These are phyloP conservation scores for Acaromyces ingoldii DNA, from an alignment of 1,284 basidiomycete genomes.

Conservation along the genomic window DNA sequence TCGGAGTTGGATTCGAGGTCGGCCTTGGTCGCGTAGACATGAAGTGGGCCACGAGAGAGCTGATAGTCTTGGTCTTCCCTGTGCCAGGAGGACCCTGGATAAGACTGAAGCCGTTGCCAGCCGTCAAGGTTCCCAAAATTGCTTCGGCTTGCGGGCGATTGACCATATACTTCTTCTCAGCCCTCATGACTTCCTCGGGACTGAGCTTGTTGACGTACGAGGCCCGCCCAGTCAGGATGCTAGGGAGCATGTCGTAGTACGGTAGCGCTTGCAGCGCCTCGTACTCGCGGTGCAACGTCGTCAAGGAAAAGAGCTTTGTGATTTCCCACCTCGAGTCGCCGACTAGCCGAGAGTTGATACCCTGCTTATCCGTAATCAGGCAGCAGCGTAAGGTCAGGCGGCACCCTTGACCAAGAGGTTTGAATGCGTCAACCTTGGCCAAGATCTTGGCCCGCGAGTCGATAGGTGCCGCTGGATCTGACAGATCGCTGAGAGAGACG, in stretches of 20 bases:
- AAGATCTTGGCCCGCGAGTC: slow-evolving; percentile 56
- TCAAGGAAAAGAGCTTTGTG: slow-evolving; percentile 79
- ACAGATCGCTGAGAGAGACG: slow-evolving; percentile 72
- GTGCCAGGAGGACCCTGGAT: slow-evolving; percentile 99
- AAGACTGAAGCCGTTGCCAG: slow-evolving; percentile 70
- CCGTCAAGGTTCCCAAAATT: slow-evolving; percentile 68
- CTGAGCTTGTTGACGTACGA: slow-evolving; percentile 53
- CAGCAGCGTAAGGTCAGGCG: slow-evolving; percentile 55
- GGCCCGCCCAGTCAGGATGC: slow-evolving; percentile 66
- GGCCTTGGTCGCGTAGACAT: slow-evolving; percentile 55
- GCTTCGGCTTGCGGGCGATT: slow-evolving; percentile 94
- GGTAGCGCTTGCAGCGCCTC: slow-evolving; percentile 75
- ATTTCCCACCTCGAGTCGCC: slow-evolving; percentile 68
- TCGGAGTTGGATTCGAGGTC: slow-evolving; percentile 16
- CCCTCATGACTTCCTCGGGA: slow-evolving; percentile 54
- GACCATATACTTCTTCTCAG: slow-evolving; percentile 69
- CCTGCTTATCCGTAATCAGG: slow-evolving; percentile 50
- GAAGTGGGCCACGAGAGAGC: slow-evolving; percentile 82
- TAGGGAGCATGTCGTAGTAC: slow-evolving; percentile 71
- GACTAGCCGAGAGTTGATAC: slow-evolving; percentile 51
- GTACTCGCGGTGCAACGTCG: slow-evolving; percentile 87
- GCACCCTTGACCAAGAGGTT: slow-evolving; percentile 56
- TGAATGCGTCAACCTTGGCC: slow-evolving; percentile 73
- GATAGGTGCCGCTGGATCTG: slow-evolving; percentile 61
- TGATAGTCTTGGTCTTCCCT: slow-evolving; percentile 97